phyloP scores from a whole-genome alignment of 179 eudicot species.

The Carnegiea gigantea region DNA sequence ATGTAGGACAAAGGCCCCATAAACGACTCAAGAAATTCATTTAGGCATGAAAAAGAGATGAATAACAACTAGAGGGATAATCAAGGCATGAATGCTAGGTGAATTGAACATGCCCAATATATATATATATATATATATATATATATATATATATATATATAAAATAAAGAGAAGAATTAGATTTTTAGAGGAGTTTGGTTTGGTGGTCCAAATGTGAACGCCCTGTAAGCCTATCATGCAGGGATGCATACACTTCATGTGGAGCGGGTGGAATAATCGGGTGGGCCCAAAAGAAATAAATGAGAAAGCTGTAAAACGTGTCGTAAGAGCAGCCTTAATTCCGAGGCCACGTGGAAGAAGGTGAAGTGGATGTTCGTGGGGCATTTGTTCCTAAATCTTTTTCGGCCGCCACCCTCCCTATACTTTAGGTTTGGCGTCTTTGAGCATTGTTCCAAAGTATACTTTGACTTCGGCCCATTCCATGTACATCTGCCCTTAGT shows the following conservation, averaged over 20 bases:
- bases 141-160: no score
- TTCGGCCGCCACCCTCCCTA: conserved; percentile 14
- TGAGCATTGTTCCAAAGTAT: background rate
- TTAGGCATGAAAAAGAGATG: conserved; percentile 7
- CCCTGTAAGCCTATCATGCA: background rate
- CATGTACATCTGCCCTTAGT: background rate
- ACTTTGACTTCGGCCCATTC: background rate
- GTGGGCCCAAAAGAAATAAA: conserved; percentile 3
- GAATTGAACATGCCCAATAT: background rate
- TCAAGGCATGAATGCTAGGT: background rate
- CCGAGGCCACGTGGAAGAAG: conserved; percentile 19
- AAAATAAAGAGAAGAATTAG: background rate
- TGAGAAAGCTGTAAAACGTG: background rate
- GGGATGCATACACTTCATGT: no score
- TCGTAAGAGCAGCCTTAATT: conserved; percentile 6
- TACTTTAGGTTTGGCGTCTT: background rate
- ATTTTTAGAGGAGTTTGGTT: background rate
- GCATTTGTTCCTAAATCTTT: background rate
- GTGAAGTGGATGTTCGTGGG: conserved; percentile 17
- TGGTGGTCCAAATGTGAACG: background rate
- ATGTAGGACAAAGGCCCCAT: background rate
- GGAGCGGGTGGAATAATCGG: background rate
- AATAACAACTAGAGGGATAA: background rate
- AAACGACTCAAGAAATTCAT: background rate
- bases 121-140: no score